Percentiles rank a stretch among this genome's conserved stretches.
phyloP scores from a whole-genome alignment of 2,329 filamentous ascomycete genomes.

The Xylariaceae sp. region DNA sequence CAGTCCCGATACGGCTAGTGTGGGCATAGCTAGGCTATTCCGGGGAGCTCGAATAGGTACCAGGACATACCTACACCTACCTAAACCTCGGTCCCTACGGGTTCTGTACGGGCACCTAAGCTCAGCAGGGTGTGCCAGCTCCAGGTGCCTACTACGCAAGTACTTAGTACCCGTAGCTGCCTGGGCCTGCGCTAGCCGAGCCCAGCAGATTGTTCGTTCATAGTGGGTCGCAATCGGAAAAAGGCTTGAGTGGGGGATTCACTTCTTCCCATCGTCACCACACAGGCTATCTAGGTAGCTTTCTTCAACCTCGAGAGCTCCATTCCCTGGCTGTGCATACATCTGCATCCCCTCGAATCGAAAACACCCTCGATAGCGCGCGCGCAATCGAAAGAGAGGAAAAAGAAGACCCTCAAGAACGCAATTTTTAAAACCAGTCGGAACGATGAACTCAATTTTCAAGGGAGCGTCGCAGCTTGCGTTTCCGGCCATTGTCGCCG shows the following conservation, averaged over 20 bases:
- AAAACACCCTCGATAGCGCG: background rate
- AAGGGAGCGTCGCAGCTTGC: constrained; percentile 61
- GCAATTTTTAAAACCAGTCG: background rate
- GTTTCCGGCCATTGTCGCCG: constrained; percentile 65
- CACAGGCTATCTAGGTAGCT: background rate
- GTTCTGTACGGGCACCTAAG: too few relatives aligned
- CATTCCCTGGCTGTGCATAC: background rate
- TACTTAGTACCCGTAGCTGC: too few relatives aligned
- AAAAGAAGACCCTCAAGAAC: background rate
- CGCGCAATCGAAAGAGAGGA: background rate
- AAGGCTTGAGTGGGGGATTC: background rate
- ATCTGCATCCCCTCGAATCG: background rate
- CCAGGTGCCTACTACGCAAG: too few relatives aligned
- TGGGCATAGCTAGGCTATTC: constrained; percentile 5
- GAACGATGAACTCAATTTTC: constrained; percentile 51
- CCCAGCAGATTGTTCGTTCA: too few relatives aligned
- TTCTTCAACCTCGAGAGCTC: constrained; percentile 18
- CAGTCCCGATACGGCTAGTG: constrained; percentile 19
- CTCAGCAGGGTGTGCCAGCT: too few relatives aligned
- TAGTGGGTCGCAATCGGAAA: background rate
- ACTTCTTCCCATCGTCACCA: background rate
- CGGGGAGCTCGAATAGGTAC: background rate
- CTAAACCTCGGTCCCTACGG: too few relatives aligned
- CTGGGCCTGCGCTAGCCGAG: too few relatives aligned
- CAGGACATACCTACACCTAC: too few relatives aligned